phyloP scores from a whole-genome alignment of 345 rosid species.

The Populus deltoides region DNA sequence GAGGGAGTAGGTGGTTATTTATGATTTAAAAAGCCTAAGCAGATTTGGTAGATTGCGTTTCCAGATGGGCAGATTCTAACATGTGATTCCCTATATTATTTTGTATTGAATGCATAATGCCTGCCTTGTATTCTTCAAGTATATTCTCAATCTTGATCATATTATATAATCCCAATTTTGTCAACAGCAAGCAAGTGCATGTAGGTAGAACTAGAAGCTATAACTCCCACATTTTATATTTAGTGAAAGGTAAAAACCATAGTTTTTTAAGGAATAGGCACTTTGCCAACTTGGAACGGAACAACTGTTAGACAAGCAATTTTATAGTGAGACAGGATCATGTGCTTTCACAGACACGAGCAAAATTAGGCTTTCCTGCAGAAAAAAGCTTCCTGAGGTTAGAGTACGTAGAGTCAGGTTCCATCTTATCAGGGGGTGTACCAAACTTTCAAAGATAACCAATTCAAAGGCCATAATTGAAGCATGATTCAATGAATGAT shows the following conservation, averaged over 20 bases:
- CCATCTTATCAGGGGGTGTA: background rate
- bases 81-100: background rate
- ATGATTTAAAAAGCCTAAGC: background rate
- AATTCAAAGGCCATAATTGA: background rate
- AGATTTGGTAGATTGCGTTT: background rate
- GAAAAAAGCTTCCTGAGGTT: background rate
- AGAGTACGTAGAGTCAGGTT: background rate
- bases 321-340: background rate
- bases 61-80: conserved; percentile 9
- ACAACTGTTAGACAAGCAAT: background rate
- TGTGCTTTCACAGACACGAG: background rate
- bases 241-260: background rate
- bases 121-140: background rate
- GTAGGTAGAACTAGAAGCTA: background rate
- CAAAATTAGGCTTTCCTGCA: background rate
- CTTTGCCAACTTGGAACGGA: background rate
- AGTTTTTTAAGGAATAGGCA: background rate
- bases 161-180: background rate
- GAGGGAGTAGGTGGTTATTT: background rate
- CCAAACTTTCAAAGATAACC: background rate
- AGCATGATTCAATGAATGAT: background rate
- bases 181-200: background rate
- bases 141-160: background rate
- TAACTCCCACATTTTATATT: background rate
- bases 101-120: background rate